Base-by-base conservation (phyloP, 345 rosid genomes). In the Dovyalis caffra region DNA sequence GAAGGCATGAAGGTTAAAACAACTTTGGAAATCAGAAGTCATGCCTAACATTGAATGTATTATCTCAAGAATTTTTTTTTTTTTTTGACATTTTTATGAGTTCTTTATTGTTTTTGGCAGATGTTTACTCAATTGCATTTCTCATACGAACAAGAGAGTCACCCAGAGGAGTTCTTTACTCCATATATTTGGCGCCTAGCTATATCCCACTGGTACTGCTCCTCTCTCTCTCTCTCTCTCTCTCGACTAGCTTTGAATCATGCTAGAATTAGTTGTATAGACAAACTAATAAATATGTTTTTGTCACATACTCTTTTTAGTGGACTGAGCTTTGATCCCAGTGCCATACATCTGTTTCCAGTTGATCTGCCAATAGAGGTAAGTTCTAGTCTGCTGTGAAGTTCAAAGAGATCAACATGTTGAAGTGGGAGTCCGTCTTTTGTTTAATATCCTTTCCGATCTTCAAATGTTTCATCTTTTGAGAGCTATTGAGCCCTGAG, bases 81-180 rank as follows among this genome's bases (percentile, higher is more conserved):
- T 11, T 61, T 4, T 58, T 21, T 66, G 10, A 43, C 45, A 35
- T 23, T 64, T 61, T 32, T 14, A 37, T n/a, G 14, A 4, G 16
- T 34, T 12, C 18, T 43, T 43, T 43, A 43, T 43, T 43, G 0
- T 64, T 35, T 76, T 49, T 71, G 6, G 3, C 92, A 95, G 99
- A 89, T 95, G 94, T 95, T 95, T 81, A 93, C 97, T 71, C 96
- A 91, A 66, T 86, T 95, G 77, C 93, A 91, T 78, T 95, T 95
- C 86, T 93, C 99, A 26, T 95, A 95, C 32, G 99, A 95, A 73
- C 99, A 95, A 91, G 98, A 95, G 87, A 89, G 96, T 78, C 94
- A 95, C 77, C 93, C 99, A 0, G 97, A 95, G 85, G 99, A 93
- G 83, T 95, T 95, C 82, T 95, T 95, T 73, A 89, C 90, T 64